These are phyloP conservation scores for Ploettnerulaceae sp. DNA, from an alignment of 2,329 filamentous ascomycete genomes.

Conservation along the genomic window DNA sequence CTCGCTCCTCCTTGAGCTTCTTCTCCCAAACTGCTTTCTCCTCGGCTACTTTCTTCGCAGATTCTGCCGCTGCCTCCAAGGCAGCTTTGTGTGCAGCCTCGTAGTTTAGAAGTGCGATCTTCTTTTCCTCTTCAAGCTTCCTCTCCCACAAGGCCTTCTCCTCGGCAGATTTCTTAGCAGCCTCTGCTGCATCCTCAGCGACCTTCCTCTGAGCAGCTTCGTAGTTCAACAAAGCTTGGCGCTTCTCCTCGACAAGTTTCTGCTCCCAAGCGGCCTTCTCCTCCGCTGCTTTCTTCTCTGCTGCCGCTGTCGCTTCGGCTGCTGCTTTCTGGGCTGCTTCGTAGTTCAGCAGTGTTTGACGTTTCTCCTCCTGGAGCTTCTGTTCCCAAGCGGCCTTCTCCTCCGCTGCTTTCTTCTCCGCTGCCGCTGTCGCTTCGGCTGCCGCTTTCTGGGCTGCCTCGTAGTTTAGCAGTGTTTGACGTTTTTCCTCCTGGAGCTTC, in stretches of 20 bases:
- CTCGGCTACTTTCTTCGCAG: slow-evolving; percentile 19
- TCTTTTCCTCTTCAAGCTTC: slow-evolving; percentile 24
- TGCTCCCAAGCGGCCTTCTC: slow-evolving; percentile 41
- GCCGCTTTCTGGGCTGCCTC: slow-evolving; percentile 35
- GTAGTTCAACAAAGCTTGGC: slow-evolving; percentile 38
- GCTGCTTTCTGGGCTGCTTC: slow-evolving; percentile 32
- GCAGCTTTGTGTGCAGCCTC: slow-evolving; percentile 21
- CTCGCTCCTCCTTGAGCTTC: slow-evolving; percentile 39
- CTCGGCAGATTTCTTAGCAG: slow-evolving; percentile 18
- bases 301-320: slow-evolving; percentile 41
- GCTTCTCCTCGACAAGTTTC: slow-evolving; percentile 42
- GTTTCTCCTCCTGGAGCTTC: slow-evolving; percentile 30
- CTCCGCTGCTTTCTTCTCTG: slow-evolving; percentile 40
- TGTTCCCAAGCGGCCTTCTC: slow-evolving; percentile 36
- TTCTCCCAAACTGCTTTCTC: slow-evolving; percentile 29
- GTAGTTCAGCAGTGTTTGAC: slow-evolving; percentile 39
- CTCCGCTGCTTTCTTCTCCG: slow-evolving; percentile 46
- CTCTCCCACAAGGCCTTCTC: slow-evolving; percentile 20
- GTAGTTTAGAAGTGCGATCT: slow-evolving; percentile 19
- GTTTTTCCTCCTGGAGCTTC: slow-evolving; percentile 16
- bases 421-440: slow-evolving; percentile 39
- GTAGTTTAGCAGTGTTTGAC: slow-evolving; percentile 22
- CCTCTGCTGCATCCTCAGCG: slow-evolving; percentile 16
- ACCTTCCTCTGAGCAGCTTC: slow-evolving; percentile 21
- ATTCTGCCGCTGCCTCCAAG: slow-evolving; percentile 17